A percentile compares a stretch with the other conserved stretches of the same genome.
phyloP scores from a whole-genome alignment of 306 rosid genomes.

The Dryas alaskensis region DNA sequence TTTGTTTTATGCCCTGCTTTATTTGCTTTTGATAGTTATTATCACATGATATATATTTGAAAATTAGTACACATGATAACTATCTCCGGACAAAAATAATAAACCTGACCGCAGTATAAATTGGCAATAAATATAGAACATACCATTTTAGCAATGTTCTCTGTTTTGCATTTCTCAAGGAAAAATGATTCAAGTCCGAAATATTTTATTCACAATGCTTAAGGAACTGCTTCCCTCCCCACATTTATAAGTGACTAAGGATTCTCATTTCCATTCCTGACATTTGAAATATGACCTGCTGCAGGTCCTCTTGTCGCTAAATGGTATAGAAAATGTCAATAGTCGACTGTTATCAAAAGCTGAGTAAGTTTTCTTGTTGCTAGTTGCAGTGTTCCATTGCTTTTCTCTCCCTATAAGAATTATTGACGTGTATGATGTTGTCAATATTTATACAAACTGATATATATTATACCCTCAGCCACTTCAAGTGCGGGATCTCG shows the following conservation, averaged over 20 bases:
- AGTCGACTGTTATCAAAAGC: conserved; percentile 67
- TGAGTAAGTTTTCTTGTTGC: conserved; percentile 55
- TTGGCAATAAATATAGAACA: not conserved
- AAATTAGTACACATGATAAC: not conserved
- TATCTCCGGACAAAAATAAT: not conserved
- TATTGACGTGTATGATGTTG: not conserved
- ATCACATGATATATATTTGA: not conserved
- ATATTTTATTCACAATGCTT: not conserved
- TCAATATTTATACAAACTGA: not conserved
- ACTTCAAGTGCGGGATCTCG: no score
- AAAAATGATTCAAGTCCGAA: not conserved
- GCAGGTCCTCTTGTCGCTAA: conserved; percentile 73
- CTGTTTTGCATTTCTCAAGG: not conserved
- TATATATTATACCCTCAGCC: not conserved
- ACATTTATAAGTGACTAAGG: not conserved
- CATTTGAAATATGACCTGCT: conserved; percentile 9
- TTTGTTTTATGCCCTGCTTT: not conserved
- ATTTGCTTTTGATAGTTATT: not conserved
- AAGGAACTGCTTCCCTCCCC: not conserved
- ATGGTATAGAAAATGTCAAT: conserved; percentile 61
- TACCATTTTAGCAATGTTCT: not conserved
- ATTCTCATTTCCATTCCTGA: not conserved
- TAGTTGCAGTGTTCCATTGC: conserved; percentile 16
- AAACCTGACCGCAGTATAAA: not conserved
- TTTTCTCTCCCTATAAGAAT: not conserved